phyloP scores from a whole-genome alignment of 2,329 filamentous ascomycete genomes.

The Cladobotryum mycophilum region DNA sequence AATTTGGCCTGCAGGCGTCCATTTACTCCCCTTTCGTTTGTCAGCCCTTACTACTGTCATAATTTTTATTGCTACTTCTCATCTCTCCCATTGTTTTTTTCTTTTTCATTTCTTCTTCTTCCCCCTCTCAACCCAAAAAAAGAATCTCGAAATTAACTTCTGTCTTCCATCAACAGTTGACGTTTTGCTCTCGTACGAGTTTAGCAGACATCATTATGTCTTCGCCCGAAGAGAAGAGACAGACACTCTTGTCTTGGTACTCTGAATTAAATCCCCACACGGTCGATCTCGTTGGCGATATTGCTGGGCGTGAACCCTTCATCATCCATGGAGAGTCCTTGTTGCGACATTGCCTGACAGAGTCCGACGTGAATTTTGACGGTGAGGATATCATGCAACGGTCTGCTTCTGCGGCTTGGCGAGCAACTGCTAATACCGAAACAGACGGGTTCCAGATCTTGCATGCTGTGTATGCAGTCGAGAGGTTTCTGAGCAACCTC shows the following conservation, averaged over 20 bases:
- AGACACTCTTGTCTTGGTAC: slow-evolving; percentile 1
- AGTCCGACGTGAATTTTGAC: slow-evolving; percentile 57
- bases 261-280: slow-evolving; percentile 17
- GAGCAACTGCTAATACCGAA: background rate
- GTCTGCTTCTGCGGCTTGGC: background rate
- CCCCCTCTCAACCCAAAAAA: no score
- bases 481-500: slow-evolving; percentile 57
- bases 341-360: slow-evolving; percentile 57
- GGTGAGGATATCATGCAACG: slow-evolving; percentile 23
- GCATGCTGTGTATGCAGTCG: slow-evolving; percentile 63
- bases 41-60: no score
- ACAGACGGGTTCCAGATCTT: slow-evolving; percentile 61
- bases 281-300: slow-evolving; percentile 69
- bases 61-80: background rate
- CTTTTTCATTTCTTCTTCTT: background rate
- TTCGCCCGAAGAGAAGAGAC: background rate
- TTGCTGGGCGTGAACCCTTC: slow-evolving; percentile 67
- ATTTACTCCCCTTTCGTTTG: no score
- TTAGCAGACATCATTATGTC: background rate
- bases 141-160: background rate
- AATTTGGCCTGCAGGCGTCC: no score
- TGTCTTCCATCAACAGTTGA: background rate
- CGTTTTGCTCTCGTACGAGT: background rate
- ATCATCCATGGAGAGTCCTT: slow-evolving; percentile 68
- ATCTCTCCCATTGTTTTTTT: background rate